Conservation (phyloP, 352 stramenopile species). For the Phytophthora pinifolia region DNA sequence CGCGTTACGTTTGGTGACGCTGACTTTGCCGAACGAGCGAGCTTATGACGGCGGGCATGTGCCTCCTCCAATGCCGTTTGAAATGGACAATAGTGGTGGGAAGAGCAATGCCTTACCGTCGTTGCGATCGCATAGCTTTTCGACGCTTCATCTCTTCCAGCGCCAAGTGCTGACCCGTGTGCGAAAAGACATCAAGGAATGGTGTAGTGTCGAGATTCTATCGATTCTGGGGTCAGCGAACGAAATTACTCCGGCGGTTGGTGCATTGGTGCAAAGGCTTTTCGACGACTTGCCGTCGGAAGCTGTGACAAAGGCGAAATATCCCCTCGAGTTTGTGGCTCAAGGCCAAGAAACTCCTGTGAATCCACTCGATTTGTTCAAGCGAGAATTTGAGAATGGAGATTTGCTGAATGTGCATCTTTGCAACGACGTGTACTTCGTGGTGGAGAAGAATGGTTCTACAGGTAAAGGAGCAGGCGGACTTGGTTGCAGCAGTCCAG, state of each 20-base stretch:
- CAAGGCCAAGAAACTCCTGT: constrained; percentile 56
- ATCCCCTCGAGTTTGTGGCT: constrained; percentile 72
- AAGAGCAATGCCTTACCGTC: constrained; percentile 25
- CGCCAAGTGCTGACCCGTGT: constrained; percentile 66
- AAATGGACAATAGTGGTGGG: constrained; percentile 43
- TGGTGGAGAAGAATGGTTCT: constrained; percentile 38
- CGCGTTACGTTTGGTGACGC: constrained; percentile 70
- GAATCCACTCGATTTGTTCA: constrained; percentile 61
- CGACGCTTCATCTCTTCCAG: constrained; percentile 72
- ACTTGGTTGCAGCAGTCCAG: background rate
- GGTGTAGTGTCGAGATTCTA: constrained; percentile 81
- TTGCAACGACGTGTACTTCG: constrained; percentile 72
- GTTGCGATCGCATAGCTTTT: constrained; percentile 49
- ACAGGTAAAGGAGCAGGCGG: background rate
- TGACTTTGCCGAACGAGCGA: constrained; percentile 79
- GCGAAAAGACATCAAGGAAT: constrained; percentile 80
- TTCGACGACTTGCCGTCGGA: constrained; percentile 68
- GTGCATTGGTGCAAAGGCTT: constrained; percentile 63
- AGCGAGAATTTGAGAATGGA: constrained; percentile 53
- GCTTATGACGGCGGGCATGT: constrained; percentile 46
- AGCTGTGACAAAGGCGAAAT: constrained; percentile 63
- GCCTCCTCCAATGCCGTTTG: constrained; percentile 48
- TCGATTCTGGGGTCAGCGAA: constrained; percentile 69
- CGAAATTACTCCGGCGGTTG: constrained; percentile 66
- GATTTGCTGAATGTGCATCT: constrained; percentile 49